Conservation (phyloP, 495 filamentous ascomycete species). For the Bathelium albidoporum region DNA sequence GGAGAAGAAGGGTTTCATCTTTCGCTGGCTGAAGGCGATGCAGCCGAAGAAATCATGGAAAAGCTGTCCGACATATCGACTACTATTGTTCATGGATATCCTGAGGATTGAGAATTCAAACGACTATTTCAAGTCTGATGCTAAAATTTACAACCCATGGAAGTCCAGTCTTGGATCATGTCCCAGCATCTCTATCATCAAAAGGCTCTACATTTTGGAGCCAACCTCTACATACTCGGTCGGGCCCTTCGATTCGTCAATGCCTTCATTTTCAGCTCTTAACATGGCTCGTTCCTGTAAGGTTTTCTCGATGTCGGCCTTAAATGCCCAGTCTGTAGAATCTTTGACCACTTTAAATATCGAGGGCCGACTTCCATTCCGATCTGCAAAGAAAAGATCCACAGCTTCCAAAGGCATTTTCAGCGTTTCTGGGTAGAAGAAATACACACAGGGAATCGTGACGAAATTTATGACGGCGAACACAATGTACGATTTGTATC, state of each 20-base stretch:
- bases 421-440: conserved; percentile 8
- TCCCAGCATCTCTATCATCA: neutral
- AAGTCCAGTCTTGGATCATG: neutral
- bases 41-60: neutral
- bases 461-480: conserved; percentile 11
- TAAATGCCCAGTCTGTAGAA: conserved; percentile 10
- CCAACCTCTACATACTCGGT: neutral
- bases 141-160: neutral
- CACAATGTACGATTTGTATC: conserved; percentile 17
- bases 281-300: conserved; percentile 9
- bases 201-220: neutral
- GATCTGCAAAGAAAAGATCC: conserved; percentile 17
- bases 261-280: conserved; percentile 5
- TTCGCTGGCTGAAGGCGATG: neutral
- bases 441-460: conserved; percentile 7
- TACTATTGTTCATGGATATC: neutral
- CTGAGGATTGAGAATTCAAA: neutral
- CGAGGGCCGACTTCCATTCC: conserved; percentile 10
- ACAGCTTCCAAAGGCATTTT: conserved; percentile 15
- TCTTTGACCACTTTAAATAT: conserved; percentile 14
- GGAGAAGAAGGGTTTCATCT: neutral
- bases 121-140: neutral
- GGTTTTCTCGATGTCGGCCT: conserved; percentile 6
- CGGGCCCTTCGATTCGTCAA: neutral
- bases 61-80: neutral